Evolutionary conservation across 305 asterid species (phyloP).

Genomic region (Fraxinus angustifolia): DNA sequence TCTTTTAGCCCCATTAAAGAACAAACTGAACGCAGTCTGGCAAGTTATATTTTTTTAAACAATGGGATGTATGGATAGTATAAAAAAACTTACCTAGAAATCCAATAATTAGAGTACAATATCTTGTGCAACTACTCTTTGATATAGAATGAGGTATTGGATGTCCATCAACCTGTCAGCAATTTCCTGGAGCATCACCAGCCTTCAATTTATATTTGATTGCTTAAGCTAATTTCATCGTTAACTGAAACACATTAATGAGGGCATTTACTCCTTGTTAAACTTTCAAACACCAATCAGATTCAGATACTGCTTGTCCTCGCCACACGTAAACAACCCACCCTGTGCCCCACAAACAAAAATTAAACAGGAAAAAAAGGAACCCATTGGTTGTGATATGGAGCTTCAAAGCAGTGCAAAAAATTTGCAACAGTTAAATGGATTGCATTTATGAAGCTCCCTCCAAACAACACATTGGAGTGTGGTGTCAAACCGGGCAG

Average conservation of each 20-base stretch:
- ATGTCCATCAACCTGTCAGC: not conserved
- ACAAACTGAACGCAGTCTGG: not conserved
- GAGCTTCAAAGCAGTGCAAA: not conserved
- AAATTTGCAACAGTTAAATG: not conserved
- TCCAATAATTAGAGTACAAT: not conserved
- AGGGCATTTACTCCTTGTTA: not conserved
- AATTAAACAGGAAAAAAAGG: not conserved
- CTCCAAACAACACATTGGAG: not conserved
- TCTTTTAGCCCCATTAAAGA: not conserved
- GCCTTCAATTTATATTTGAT: not conserved
- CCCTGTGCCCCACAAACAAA: not conserved
- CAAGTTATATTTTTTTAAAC: not conserved
- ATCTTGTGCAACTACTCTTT: not conserved
- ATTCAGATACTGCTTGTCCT: not conserved
- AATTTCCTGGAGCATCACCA: conserved; percentile 1
- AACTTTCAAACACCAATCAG: not conserved
- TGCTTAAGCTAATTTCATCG: not conserved
- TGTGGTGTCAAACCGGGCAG: not conserved
- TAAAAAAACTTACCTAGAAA: not conserved
- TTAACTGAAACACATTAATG: not conserved
- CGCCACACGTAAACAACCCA: not conserved
- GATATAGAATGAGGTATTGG: not conserved
- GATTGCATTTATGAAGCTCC: not conserved
- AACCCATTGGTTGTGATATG: not conserved
- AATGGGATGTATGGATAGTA: not conserved